Evolutionary conservation across 345 rosid species (phyloP), one percentile per base, ranked within the genome.

Genomic region (Angophora floribunda): DNA sequence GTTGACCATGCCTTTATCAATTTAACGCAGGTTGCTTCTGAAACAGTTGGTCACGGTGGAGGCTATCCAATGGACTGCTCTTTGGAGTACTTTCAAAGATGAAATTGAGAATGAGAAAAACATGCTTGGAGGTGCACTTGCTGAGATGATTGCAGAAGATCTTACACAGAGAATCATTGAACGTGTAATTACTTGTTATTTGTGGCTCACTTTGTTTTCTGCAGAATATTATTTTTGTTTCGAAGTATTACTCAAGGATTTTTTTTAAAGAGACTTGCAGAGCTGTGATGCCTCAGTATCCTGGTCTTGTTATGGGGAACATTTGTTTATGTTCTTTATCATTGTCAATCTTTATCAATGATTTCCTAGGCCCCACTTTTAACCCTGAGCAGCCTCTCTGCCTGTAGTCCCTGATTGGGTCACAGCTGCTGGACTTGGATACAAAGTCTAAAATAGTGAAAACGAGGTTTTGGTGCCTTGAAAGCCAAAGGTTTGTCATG

Each of bases 221-320:
- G 86, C 99, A 98, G 99, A 97, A 97, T 92, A 98, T 98, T 88
- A 96, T 97, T 49, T 98, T 97, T 86, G 97, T 98, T 87, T 97
- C 98, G 2, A 95, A 94, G 95, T 98, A 97, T 82, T 97, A 95
- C 94, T 90, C 96, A 5, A 95, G 98, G 91, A 96, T 98, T 90
- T 95, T 95, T 55, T 89, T 95, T 95, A 93, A 94, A 93, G 94
- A 98, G 99, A 92, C 92, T 97, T 85, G 95, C 99, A 36, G 97
- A 95, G 88, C 92, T 98, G 85, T 87, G 96, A 93, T 95, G 98
- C 90, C 95, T 97, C 78, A 94, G 94, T 92, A 80, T 95, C 85
- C 95, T 92, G 97, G 97, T 96, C 86, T 61, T 89, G n/a, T 44
- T 59, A 47, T 87, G 53, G n/a, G 4, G 61, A 52, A 22, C 65